Conservation (phyloP, 1,139 yeast genomes). For the Hansenula lynferdii region DNA sequence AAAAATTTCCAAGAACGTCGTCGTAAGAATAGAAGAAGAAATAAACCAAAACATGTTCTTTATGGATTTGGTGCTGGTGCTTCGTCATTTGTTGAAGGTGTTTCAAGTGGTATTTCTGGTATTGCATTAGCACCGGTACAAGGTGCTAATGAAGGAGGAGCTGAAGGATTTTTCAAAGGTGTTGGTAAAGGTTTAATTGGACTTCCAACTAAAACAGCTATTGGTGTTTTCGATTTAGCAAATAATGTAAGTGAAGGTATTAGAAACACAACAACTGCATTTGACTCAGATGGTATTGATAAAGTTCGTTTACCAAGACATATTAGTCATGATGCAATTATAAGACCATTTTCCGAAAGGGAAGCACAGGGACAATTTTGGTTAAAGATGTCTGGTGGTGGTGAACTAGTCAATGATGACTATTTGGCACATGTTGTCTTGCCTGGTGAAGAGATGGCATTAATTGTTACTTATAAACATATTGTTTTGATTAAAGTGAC, state of each 20-base stretch:
- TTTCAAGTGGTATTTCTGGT: conserved; percentile 87
- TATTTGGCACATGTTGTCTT: conserved; percentile 84
- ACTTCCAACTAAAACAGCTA: conserved; percentile 93
- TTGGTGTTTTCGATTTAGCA: conserved; percentile 91
- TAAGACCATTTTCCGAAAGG: conserved; percentile 70
- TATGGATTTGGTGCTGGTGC: conserved; percentile 88
- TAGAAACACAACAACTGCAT: conserved; percentile 85
- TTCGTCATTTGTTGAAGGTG: conserved; percentile 78
- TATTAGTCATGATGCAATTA: conserved; percentile 62
- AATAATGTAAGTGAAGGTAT: conserved; percentile 93
- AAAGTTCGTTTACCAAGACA: conserved; percentile 81
- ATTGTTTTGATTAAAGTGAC: conserved; percentile 70
- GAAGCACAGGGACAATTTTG: conserved; percentile 95
- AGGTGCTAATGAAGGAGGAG: conserved; percentile 83
- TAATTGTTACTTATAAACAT: conserved; percentile 68
- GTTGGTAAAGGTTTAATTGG: conserved; percentile 94
- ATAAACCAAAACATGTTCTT: conserved; percentile 82
- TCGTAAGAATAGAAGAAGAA: conserved; percentile 65
- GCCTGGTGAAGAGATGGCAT: conserved; percentile 75
- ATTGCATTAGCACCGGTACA: conserved; percentile 87
- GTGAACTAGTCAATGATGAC: conserved; percentile 61
- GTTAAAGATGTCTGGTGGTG: conserved; percentile 82
- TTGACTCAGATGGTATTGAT: conserved; percentile 75
- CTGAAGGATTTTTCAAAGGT: conserved; percentile 90
- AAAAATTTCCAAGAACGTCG: conserved; percentile 79